Base-by-base conservation (phyloP, 202 grass and related monocot genomes). In the Hordeum pubiflorum region DNA sequence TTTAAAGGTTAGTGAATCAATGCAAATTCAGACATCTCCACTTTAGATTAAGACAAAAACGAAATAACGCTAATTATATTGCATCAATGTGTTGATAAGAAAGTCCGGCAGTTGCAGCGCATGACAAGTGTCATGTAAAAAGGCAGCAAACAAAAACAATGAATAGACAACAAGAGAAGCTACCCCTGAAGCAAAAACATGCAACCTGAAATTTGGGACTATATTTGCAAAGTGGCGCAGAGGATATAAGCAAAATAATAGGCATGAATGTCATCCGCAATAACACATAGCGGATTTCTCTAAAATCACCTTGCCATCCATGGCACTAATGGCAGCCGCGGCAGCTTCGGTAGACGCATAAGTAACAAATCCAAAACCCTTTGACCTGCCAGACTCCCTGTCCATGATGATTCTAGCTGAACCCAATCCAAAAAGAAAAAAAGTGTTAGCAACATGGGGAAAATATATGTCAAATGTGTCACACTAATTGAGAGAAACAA, bases 291-390 rank as follows among this genome's bases (percentile, higher is more conserved):
- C 17, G 15, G 50, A 7, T 54, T 3, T 54, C 17, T 54, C 2
- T 7, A 54, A 44, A 56, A 69, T 24, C 72, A 98, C 96, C 90
- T 89, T 91, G 27, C 96, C 87, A 72, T 98, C 92, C 92, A 95
- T 87, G 65, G 75, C 82, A 81, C 72, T 88, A 74, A 98, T 80
- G 36, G 95, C 88, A 87, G 90, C 76, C 9, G 89, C 77, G 6
- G 92, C 92, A 44, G 89, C 92, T 88, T 95, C 92, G 10, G 11
- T 48, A 7, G 84, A 86, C 58, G 81, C n/a, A 65, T 84, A 98
- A 64, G 88, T 95, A 65, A 98, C 69, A 87, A 98, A 98, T 37
- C 92, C 96, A 80, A 93, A 95, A 1, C 96, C 95, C 81, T 81
- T 95, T 3, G 96, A 98, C 71, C 83, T 91, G 26, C 85, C 92